Conservation (phyloP, 179 eudicot species). For the Actinidia chinensis region DNA sequence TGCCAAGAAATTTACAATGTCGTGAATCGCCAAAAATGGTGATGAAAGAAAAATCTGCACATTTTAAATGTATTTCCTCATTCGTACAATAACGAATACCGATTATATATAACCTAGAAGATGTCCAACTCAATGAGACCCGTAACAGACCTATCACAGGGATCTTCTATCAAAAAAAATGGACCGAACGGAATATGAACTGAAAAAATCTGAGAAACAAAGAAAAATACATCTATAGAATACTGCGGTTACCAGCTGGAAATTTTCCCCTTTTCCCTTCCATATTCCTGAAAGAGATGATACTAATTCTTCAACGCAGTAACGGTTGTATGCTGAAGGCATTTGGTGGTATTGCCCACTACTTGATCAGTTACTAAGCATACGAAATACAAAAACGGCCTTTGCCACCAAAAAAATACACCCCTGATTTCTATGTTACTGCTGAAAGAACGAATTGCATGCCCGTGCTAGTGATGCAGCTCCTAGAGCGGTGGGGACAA, state of each 20-base stretch:
- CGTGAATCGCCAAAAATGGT: background rate
- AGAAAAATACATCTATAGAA: slow-evolving; percentile 5
- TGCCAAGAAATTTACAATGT: too few species aligned
- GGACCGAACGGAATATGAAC: background rate
- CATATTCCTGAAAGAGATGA: slow-evolving; percentile 21
- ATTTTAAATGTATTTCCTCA: slow-evolving; percentile 23
- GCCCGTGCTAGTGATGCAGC: slow-evolving; percentile 23
- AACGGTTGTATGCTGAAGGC: slow-evolving; percentile 3
- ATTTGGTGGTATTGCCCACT: slow-evolving; percentile 1
- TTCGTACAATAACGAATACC: slow-evolving; percentile 24
- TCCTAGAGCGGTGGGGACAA: slow-evolving; percentile 19
- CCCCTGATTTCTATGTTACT: slow-evolving; percentile 31
- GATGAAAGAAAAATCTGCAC: slow-evolving; percentile 30
- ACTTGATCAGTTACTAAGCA: slow-evolving; percentile 19
- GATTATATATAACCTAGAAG: slow-evolving; percentile 17
- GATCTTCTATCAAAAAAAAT: background rate
- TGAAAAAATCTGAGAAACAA: background rate
- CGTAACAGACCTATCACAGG: slow-evolving; percentile 23
- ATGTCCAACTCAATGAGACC: slow-evolving; percentile 14
- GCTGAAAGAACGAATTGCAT: slow-evolving; percentile 35
- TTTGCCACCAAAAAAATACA: slow-evolving; percentile 18
- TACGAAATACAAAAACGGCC: slow-evolving; percentile 23
- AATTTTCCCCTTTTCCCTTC: too few species aligned
- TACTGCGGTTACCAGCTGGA: background rate
- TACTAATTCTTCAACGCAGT: slow-evolving; percentile 12